These are phyloP conservation scores for Leccinum sublutescens DNA, from an alignment of 768 basidiomycete genomes.

Conservation along the genomic window DNA sequence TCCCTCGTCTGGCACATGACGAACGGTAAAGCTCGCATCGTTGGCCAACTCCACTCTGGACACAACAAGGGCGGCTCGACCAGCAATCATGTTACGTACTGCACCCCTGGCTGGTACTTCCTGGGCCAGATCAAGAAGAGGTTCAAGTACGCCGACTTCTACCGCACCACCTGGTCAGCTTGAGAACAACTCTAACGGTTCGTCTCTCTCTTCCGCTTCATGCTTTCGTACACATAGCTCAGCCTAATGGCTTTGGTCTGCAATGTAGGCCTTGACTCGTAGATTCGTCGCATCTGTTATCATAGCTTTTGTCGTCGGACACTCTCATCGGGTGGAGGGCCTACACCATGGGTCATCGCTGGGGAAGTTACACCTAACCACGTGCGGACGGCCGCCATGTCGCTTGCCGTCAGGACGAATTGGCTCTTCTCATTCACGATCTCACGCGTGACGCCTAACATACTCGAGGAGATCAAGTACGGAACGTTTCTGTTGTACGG, in stretches of 20 bases:
- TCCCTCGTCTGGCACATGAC: neutral
- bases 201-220: too few species aligned
- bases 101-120: neutral
- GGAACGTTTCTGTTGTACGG: conserved; percentile 37
- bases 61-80: neutral
- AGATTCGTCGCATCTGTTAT: too few species aligned
- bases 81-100: neutral
- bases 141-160: neutral
- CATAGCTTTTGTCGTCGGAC: too few species aligned
- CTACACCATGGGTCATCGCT: conserved; percentile 32
- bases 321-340: conserved; percentile 23
- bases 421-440: conserved; percentile 40
- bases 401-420: conserved; percentile 32
- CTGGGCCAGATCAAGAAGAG: neutral
- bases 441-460: conserved; percentile 37
- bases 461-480: conserved; percentile 32
- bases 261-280: too few species aligned
- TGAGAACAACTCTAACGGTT: neutral
- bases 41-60: neutral
- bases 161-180: neutral
- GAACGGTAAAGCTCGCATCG: neutral
- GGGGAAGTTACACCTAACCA: conserved; percentile 40
- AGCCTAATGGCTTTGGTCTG: too few species aligned
- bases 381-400: conserved; percentile 35
- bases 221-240: neutral